Evolutionary conservation across 306 rosid species (phyloP), one percentile per base, ranked within the genome.

Genomic region (Amphicarpaea edgeworthii): DNA sequence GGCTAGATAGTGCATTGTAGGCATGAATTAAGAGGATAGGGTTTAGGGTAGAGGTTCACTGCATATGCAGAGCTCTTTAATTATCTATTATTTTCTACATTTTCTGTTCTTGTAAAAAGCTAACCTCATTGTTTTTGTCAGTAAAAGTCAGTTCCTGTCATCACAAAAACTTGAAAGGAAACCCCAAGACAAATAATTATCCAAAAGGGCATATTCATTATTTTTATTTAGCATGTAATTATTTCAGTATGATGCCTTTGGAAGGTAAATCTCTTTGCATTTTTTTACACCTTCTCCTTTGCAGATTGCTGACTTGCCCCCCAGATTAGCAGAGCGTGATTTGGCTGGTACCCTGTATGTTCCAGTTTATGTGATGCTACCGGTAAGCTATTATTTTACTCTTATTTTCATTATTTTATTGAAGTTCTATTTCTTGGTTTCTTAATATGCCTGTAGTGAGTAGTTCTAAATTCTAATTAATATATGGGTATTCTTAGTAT

Each of bases 301-400:
- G 84, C 82, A 95, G 97, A 88, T 89, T 68, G 89, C 71, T 77
- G 92, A 83, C 59, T 50, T 83, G 32, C 55, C 88, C 20, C 79
- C 68, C 41, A 89, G 88, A 70, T 75, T 90, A 72, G 73, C 78
- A 12, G 99, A 96, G 77, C 91, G 91, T 67, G 91, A 96, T 83
- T 89, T 89, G 81, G 81, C 93, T 34, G 91, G 93, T 83, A 88
- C 93, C 17, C 77, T 93, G 1, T 88, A 83, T 81, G 80, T 92
- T 92, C 99, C 97, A 38, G 98, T 96, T 78, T 90, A 88, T 79
- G 93, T 92, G 76, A 92, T 89, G 99, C 85, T 92, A 43, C 93
- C 98, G 0, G 99, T 96, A 81, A 86, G 96, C 87, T 53, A 68
- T 70, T 37, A 73, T 24, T 73, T 50, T 21, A 16, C 41, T 26